Base-by-base conservation (phyloP, 2,329 filamentous ascomycete species). In the Alternaria burnsii region DNA sequence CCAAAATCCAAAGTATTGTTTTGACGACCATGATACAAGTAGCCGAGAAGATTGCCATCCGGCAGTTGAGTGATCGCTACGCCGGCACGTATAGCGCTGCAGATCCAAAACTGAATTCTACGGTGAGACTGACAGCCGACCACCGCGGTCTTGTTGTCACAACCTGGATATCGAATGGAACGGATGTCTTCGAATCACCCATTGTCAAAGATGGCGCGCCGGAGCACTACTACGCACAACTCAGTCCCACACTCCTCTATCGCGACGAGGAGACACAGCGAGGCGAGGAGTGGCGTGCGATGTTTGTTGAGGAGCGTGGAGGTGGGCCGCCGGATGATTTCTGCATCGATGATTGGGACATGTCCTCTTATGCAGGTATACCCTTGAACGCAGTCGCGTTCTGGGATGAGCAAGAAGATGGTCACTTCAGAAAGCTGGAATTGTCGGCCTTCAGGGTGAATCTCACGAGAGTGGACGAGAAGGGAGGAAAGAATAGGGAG, bases 241-340 rank as follows among this genome's bases (percentile, higher is more conserved):
- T 76, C 3, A 62, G 69, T 0, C 76, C 76, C 0, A 77, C 75
- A 1, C 55, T 76, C 3, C 52, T 76, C 1, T 76, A 67, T 46
- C 63, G 61, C 4, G 62, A 77, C 22, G 69, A 74, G 52, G 52
- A 71, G 28, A 52, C 66, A 9, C 64, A 71, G 14, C 48, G 60
- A 30, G 79, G 79, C 3, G 79, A 80, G 46, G 62, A 71, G 28
- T 81, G 78, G 78, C 72, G 77, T 3, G 28, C 75, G 3, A 43
- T 73, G 14, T 36, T 66, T 12, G 58, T 54, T 10, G 63, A 55
- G 46, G 64, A 74, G 55, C 63, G 65, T 7, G 42, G 16, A 16
- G 53, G 61, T 9, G 53, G 41, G 3, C 52, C 62, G 18, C 55
- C 10, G 52, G 73, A 79, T 53, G 78, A 81, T 8, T 79, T 77